A percentile compares a stretch with the other conserved stretches of the same genome.
Evolutionary conservation across 768 basidiomycete species (phyloP).

Genomic region (Kwoniella newhampshirensis): DNA sequence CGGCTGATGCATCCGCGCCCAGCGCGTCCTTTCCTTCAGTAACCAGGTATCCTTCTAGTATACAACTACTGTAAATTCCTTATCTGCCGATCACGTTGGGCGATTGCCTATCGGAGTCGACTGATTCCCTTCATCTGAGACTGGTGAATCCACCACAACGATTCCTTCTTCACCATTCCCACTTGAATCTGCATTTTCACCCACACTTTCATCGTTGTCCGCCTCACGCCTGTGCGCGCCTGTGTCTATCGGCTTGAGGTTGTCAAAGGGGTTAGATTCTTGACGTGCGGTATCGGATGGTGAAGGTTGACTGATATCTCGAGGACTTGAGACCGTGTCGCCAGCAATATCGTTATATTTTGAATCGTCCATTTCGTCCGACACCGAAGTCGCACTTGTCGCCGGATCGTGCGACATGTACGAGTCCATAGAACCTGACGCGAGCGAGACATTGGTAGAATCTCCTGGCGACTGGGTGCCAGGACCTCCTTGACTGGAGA

Average conservation of each 20-base stretch:
- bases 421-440: conserved; percentile 44
- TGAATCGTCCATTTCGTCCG: conserved; percentile 17
- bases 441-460: conserved; percentile 23
- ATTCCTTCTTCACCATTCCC: background rate
- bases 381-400: conserved; percentile 17
- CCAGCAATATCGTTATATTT: conserved; percentile 11
- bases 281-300: conserved; percentile 4
- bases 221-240: background rate
- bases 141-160: conserved; percentile 7
- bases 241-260: conserved; percentile 17
- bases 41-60: no score
- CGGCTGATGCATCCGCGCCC: no score
- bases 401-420: conserved; percentile 27
- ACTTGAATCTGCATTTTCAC: no score
- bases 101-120: no score
- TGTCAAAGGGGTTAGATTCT: conserved; percentile 12
- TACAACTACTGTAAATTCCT: no score
- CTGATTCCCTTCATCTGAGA: background rate
- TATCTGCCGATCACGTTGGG: no score
- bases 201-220: no score
- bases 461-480: conserved; percentile 14
- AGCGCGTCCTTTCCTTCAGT: no score
- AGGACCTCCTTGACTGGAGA: conserved; percentile 16
- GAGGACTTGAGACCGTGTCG: conserved; percentile 13
- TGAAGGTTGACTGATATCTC: conserved; percentile 10